A percentile compares a stretch with the other conserved stretches of the same genome.
Evolutionary conservation across 2,329 filamentous ascomycete species (phyloP).

Genomic region (Fusarium sacchari): DNA sequence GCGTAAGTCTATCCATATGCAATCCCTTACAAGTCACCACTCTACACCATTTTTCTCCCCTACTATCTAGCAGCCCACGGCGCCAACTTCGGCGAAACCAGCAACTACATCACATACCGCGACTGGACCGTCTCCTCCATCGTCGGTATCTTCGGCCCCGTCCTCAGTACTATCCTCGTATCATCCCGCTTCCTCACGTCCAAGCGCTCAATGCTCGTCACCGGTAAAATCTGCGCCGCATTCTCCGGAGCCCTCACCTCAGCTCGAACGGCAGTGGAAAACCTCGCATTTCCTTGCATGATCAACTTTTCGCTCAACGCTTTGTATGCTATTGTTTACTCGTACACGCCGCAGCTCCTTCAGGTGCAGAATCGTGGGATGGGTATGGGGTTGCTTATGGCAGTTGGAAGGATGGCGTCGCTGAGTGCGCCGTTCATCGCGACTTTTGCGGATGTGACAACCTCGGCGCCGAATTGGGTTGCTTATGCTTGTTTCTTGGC

Average conservation of each 20-base stretch:
- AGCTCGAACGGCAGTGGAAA: not conserved
- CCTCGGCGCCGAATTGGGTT: not conserved
- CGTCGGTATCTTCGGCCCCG: not conserved
- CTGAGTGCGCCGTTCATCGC: not conserved
- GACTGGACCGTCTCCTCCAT: not conserved
- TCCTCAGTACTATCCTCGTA: not conserved
- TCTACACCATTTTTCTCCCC: not conserved
- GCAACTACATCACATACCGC: not conserved
- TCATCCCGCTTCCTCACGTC: not conserved
- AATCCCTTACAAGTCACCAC: accelerated
- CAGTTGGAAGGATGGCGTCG: not conserved
- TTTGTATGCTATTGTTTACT: not conserved
- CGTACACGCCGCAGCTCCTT: not conserved
- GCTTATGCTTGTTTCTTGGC: not conserved
- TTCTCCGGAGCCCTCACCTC: not conserved
- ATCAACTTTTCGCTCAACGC: not conserved
- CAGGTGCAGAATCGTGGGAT: not conserved
- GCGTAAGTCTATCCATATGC: not conserved
- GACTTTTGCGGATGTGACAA: not conserved
- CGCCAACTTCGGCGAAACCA: not conserved
- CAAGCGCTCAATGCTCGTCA: not conserved
- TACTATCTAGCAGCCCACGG: not conserved
- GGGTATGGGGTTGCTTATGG: not conserved
- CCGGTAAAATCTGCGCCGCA: not conserved
- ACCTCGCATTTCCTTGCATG: not conserved